Percentiles rank a stretch among this genome's conserved stretches.
Evolutionary conservation across 2,329 filamentous ascomycete genomes (phyloP).

Genomic region (Fusarium sp.): DNA sequence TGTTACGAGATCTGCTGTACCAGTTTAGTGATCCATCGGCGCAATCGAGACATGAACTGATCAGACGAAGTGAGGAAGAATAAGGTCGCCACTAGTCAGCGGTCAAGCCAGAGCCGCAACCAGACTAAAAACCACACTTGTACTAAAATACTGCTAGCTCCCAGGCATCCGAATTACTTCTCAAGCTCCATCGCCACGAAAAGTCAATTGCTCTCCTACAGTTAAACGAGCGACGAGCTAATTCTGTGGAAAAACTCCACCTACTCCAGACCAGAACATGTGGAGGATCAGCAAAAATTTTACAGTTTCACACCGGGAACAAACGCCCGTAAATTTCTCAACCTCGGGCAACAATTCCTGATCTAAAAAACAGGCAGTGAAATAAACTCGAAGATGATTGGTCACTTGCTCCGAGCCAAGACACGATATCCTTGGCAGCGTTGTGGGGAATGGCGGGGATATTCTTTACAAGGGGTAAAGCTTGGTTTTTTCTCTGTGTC

Average conservation of each 20-base stretch:
- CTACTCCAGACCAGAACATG: not conserved
- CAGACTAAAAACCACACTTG: not conserved
- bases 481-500: constrained; percentile 8
- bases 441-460: constrained; percentile 27
- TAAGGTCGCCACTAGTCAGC: not conserved
- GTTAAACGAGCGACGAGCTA: not conserved
- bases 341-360: constrained; percentile 12
- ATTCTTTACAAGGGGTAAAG: not conserved
- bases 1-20: rapidly evolving
- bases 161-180: not conserved
- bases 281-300: not conserved
- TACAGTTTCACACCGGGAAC: not conserved
- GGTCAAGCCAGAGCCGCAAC: not conserved
- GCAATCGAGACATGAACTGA: not conserved
- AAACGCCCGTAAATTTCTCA: not conserved
- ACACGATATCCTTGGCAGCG: constrained; percentile 1
- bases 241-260: not conserved
- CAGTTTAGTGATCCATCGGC: rapidly evolving
- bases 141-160: not conserved
- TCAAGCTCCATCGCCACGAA: not conserved
- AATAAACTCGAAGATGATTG: constrained; percentile 22
- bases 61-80: rapidly evolving
- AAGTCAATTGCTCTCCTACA: not conserved
- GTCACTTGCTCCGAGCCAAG: not conserved
- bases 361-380: constrained; percentile 27